Evolutionary conservation across 1,139 yeast species (phyloP).

Genomic region (Saccharomyces pastorianus): DNA sequence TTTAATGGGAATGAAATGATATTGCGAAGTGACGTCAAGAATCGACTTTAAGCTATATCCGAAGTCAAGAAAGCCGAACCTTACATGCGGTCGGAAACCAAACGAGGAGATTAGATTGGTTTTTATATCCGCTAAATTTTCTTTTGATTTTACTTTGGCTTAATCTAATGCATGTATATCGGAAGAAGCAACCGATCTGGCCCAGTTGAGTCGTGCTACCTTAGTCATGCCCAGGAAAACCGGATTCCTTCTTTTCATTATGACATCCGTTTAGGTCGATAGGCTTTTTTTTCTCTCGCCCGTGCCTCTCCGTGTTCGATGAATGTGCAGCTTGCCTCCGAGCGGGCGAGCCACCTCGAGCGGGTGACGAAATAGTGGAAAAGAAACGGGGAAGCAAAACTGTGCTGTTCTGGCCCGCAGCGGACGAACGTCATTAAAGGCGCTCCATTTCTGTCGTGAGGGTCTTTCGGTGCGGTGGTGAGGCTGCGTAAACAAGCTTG

Average conservation of each 20-base stretch:
- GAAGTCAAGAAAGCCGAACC: neutral
- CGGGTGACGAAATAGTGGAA: neutral
- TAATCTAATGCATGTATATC: neutral
- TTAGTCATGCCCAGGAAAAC: neutral
- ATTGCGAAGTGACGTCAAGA: neutral
- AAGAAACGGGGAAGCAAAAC: neutral
- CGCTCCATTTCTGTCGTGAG: neutral
- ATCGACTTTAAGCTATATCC: neutral
- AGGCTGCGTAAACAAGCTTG: neutral
- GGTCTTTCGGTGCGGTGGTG: neutral
- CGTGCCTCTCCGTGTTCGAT: neutral
- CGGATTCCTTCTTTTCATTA: neutral
- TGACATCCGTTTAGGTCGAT: neutral
- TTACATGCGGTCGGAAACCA: neutral
- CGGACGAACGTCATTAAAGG: neutral
- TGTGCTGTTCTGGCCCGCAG: neutral
- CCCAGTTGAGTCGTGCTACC: neutral
- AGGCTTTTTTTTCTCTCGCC: neutral
- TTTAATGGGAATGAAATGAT: neutral
- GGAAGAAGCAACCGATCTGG: neutral
- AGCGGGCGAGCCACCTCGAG: neutral
- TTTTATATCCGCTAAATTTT: neutral
- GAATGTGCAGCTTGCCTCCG: neutral
- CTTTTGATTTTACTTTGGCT: neutral
- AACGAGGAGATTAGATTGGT: neutral